Evolutionary conservation across 2,329 filamentous ascomycete genomes (phyloP), one percentile per base, ranked within the genome.

Genomic region (Canariomyces notabilis): DNA sequence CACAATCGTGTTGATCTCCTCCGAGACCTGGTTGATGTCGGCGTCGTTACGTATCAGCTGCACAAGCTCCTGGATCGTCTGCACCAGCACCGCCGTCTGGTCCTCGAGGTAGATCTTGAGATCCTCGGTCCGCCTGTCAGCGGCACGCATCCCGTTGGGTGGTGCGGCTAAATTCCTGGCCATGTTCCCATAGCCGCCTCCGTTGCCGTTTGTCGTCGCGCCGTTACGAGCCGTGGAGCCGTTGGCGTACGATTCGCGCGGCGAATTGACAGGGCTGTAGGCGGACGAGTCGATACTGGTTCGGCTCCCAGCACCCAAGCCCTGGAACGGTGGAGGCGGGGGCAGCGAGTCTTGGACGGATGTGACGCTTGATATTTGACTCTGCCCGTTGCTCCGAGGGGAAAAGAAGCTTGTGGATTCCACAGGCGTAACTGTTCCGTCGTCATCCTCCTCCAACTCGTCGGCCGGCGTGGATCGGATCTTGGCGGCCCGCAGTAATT

Each of bases 401-500:
- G 72, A 86, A 63, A 87, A 85, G 67, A 86, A 87, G 15, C 80
- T 80, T 1, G 77, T 77, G 6, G 80, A 82, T 47, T 86, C 83
- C 33, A 84, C 75, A 0, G 84, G 82, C 5, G 79, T 81, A 8
- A 80, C 67, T 7, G 75, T 76, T 42, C 77, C 80, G 42, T 89
- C 84, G 41, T 89, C 84, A 9, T 89, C 85, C 18, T 86, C 80
- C 44, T 89, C 85, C n/a, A 93, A 69, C 59, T 94, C 87, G 37
- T 80, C 80, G 2, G 76, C 75, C 2, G 86, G 83, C 0, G 87
- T 93, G 7, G 82, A 75, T 23, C 85, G 79, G 54, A 97, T 88
- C 68, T 95, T 95, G 59, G 89, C 89, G 5, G 79, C 72, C 39
- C 87, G 85, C 43, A 96, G 75, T 12, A 97, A 76, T 58, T 96